Evolutionary conservation across 208 protist genomes (phyloP).

Genomic region (Leptomonas pyrrhocoris): DNA sequence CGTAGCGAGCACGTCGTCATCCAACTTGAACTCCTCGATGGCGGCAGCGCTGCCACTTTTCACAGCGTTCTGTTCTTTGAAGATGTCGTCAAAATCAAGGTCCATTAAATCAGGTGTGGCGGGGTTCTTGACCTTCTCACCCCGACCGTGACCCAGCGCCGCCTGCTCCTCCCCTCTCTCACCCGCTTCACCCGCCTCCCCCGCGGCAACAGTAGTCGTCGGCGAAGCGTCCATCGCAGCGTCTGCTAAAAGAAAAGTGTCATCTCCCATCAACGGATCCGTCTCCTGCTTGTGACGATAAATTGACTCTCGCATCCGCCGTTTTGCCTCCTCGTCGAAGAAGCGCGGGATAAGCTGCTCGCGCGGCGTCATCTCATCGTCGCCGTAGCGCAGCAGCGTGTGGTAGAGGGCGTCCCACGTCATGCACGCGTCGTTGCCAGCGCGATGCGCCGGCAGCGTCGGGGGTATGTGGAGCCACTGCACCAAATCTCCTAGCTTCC

Average conservation of each 20-base stretch:
- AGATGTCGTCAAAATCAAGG: constrained; percentile 83
- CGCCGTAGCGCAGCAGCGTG: constrained; percentile 88
- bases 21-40: constrained; percentile 41
- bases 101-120: constrained; percentile 45
- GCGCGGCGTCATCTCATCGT: constrained; percentile 83
- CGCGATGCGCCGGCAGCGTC: constrained; percentile 78
- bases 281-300: not conserved
- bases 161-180: not conserved
- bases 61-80: constrained; percentile 26
- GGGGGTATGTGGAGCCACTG: constrained; percentile 86
- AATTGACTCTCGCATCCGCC: constrained; percentile 48
- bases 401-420: constrained; percentile 91
- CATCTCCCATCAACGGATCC: constrained; percentile 8
- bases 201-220: not conserved
- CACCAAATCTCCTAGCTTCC: constrained; percentile 78
- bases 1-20: constrained; percentile 8
- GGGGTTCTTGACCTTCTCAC: not conserved
- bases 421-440: constrained; percentile 88
- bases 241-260: constrained; percentile 36
- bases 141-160: not conserved
- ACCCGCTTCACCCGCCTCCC: not conserved
- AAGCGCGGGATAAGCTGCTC: constrained; percentile 89
- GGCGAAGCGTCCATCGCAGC: not conserved
- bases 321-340: constrained; percentile 83
- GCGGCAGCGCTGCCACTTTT: not conserved